Percentiles rank a stretch among this genome's conserved stretches.
Evolutionary conservation across 441 rosid species (phyloP).

Genomic region (Eutrema salsugineum): DNA sequence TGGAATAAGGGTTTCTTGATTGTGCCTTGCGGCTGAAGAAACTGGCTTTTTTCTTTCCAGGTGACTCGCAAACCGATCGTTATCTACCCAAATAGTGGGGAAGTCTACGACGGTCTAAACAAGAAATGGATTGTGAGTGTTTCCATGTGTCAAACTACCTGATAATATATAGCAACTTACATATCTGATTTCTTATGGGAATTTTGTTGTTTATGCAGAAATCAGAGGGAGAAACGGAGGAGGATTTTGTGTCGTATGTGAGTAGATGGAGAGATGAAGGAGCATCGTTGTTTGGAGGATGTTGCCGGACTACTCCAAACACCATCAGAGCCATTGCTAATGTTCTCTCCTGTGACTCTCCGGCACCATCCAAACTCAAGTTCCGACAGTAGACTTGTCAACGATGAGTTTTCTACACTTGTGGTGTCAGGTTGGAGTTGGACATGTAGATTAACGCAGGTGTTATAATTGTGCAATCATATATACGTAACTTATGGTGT

Average conservation of each 20-base stretch:
- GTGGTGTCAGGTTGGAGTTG: neutral
- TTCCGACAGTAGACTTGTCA: neutral
- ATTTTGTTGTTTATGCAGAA: slow-evolving; percentile 35
- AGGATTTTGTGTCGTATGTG: slow-evolving; percentile 72
- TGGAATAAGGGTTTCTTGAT: neutral
- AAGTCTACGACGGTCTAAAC: slow-evolving; percentile 54
- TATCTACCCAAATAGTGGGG: slow-evolving; percentile 86
- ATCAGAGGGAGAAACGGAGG: slow-evolving; percentile 54
- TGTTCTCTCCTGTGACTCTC: slow-evolving; percentile 40
- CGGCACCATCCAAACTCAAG: slow-evolving; percentile 17
- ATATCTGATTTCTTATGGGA: neutral
- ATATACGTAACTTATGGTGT: neutral
- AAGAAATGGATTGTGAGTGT: slow-evolving; percentile 83
- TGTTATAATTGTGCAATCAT: neutral
- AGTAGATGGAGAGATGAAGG: slow-evolving; percentile 72
- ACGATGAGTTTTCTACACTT: neutral
- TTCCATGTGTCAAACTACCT: neutral
- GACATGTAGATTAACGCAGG: neutral
- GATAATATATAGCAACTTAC: neutral
- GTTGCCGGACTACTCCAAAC: slow-evolving; percentile 89
- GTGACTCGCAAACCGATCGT: slow-evolving; percentile 65
- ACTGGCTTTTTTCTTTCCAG: slow-evolving; percentile 33
- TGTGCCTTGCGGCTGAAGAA: slow-evolving; percentile 35
- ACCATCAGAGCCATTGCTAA: slow-evolving; percentile 64
- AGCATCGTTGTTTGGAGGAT: slow-evolving; percentile 80